Base-by-base conservation (phyloP, 768 basidiomycete genomes). In the Tephrocybe sp. region DNA sequence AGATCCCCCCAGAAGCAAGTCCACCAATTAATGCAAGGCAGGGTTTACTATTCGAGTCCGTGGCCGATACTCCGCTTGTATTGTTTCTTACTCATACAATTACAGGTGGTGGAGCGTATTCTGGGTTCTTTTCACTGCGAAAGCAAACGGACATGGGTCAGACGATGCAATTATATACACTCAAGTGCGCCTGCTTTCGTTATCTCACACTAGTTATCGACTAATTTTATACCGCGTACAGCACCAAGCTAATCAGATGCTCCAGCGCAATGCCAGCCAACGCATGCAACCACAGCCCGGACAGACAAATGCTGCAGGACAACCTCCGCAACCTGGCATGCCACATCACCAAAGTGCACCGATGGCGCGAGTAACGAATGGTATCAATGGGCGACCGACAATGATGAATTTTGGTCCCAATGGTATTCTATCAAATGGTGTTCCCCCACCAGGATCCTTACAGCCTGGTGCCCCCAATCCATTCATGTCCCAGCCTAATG, bases 81-180 rank as follows among this genome's bases (percentile, higher is more conserved):
- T 45, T 39, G 52, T 48, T 43, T 39, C 52, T 46, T 57, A 48
- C 45, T 57, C 49, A 51, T 26, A 7, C 43, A 17, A 39, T 52
- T 53, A 26, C 57, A 90, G 89, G 64, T 92, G 89, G 89, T 92
- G 89, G 89, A 87, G 83, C 58, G 89, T 92, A 19, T 92, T 92
- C 60, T 92, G 89, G 89, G 84, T 89, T 0, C 71, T 91, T 13
- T 92, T 91, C 64, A 83, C 83, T 11, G 87, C 89, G 40, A 91
- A 91, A 68, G 87, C 84, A 55, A 85, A 77, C 43, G 80, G 79
- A 26, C 64, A 62, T 8, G 84, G 82, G 16, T 64, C 82, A n/a
- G 87, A 89, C 1, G 87, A 90, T 56, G 88, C 85, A 19, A 57
- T 89, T 64, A 52, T 84, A 32, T 90, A 89, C 63, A 83, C 79